These are phyloP conservation scores for Rhodotorula toruloides DNA, from an alignment of 768 basidiomycete species.

Conservation along the genomic window DNA sequence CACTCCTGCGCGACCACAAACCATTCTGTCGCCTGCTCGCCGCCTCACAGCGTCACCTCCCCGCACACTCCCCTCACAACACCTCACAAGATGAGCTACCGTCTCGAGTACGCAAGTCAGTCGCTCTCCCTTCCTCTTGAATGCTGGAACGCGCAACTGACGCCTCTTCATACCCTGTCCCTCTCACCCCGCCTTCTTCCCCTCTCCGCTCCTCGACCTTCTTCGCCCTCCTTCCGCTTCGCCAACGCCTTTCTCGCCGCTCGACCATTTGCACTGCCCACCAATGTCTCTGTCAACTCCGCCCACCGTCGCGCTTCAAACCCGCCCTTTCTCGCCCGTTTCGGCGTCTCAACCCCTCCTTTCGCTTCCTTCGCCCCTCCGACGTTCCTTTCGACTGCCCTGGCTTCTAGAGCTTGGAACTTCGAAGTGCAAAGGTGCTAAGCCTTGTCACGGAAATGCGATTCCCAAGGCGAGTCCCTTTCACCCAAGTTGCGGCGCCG, in stretches of 20 bases:
- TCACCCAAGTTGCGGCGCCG: neutral
- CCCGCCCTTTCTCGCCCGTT: neutral
- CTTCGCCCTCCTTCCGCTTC: too few species aligned
- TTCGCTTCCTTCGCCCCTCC: neutral
- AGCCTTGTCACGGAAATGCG: conserved; percentile 56
- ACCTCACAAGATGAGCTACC: neutral
- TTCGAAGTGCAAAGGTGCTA: conserved; percentile 1
- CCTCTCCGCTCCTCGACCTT: too few species aligned
- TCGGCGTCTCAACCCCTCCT: neutral
- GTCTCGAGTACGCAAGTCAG: conserved; percentile 9
- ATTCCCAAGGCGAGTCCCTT: conserved; percentile 58
- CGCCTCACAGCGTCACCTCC: neutral
- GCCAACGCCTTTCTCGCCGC: too few species aligned
- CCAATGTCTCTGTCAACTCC: too few species aligned
- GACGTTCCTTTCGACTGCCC: neutral
- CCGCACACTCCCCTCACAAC: neutral
- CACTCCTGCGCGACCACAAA: too few species aligned
- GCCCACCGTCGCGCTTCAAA: too few species aligned
- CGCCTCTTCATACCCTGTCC: neutral
- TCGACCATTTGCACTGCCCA: too few species aligned
- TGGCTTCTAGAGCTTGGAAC: neutral
- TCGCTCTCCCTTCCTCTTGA: neutral
- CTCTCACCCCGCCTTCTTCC: neutral
- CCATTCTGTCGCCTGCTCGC: too few species aligned
- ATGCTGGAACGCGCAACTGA: too few species aligned